These are phyloP conservation scores for Somion occarium DNA, from an alignment of 1,284 basidiomycete species.

Conservation along the genomic window DNA sequence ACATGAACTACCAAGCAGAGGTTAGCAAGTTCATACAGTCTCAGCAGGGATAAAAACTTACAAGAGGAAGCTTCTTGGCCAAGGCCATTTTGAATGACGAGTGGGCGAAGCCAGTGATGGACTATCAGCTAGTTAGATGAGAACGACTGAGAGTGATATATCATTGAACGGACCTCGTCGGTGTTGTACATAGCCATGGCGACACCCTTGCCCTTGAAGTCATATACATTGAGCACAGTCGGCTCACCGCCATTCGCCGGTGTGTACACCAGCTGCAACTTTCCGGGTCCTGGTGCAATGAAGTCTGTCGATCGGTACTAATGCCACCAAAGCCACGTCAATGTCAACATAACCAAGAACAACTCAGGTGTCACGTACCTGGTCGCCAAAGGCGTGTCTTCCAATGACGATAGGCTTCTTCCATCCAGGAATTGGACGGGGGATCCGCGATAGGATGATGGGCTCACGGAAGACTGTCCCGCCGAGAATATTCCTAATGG, in stretches of 20 bases:
- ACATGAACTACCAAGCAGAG: constrained; percentile 68
- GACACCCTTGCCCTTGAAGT: constrained; percentile 87
- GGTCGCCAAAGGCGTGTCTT: constrained; percentile 96
- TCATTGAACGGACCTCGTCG: constrained; percentile 72
- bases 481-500: constrained; percentile 95
- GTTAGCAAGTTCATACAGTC: neutral
- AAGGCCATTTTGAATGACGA: constrained; percentile 99
- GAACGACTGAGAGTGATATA: neutral
- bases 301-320: constrained; percentile 91
- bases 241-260: constrained; percentile 66
- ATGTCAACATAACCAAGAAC: neutral
- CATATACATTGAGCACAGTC: constrained; percentile 77
- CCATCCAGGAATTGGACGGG: constrained; percentile 95
- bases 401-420: constrained; percentile 95
- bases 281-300: constrained; percentile 83
- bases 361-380: constrained; percentile 43
- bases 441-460: constrained; percentile 89
- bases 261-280: constrained; percentile 84
- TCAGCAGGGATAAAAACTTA: constrained; percentile 27
- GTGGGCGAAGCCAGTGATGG: constrained; percentile 94
- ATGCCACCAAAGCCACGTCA: neutral
- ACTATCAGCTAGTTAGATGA: constrained; percentile 38
- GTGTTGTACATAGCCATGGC: constrained; percentile 96
- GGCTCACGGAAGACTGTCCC: constrained; percentile 99
- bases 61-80: constrained; percentile 88